phyloP scores from a whole-genome alignment of 495 filamentous ascomycete species.

The Tuber aestivum region DNA sequence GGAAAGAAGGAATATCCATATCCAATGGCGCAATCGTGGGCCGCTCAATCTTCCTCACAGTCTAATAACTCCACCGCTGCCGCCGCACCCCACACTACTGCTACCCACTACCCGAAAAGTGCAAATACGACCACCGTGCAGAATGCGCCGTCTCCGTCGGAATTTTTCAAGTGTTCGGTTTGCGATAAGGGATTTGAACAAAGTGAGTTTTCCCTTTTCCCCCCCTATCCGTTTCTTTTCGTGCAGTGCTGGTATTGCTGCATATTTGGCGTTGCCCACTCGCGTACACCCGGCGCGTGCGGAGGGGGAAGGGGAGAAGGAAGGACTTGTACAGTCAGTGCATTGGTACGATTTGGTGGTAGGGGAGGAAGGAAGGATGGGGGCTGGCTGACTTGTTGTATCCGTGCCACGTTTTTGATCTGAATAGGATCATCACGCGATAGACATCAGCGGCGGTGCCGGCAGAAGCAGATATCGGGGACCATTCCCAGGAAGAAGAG shows the following conservation, averaged over 20 bases:
- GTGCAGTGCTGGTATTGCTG: neutral
- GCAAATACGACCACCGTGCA: neutral
- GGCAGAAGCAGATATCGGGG: constrained; percentile 38
- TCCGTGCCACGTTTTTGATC: neutral
- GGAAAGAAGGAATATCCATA: neutral
- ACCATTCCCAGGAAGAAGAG: constrained; percentile 40
- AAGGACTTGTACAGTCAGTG: neutral
- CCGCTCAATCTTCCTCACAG: neutral
- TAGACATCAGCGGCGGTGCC: constrained; percentile 34
- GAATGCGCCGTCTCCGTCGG: neutral
- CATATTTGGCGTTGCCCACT: neutral
- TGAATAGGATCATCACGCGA: constrained; percentile 37
- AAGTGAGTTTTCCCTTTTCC: constrained; percentile 17
- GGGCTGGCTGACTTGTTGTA: neutral
- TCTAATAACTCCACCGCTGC: neutral
- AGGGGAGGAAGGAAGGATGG: neutral
- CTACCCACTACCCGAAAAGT: neutral
- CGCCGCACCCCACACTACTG: neutral
- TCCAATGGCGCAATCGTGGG: constrained; percentile 2
- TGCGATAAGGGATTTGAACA: constrained; percentile 34
- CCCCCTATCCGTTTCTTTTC: neutral
- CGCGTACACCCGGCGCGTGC: neutral
- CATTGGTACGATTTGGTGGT: neutral
- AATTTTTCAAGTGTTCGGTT: constrained; percentile 26
- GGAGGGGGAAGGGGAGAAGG: neutral